Evolutionary conservation across 768 basidiomycete genomes (phyloP).

Genomic region (Tricholoma sp.): DNA sequence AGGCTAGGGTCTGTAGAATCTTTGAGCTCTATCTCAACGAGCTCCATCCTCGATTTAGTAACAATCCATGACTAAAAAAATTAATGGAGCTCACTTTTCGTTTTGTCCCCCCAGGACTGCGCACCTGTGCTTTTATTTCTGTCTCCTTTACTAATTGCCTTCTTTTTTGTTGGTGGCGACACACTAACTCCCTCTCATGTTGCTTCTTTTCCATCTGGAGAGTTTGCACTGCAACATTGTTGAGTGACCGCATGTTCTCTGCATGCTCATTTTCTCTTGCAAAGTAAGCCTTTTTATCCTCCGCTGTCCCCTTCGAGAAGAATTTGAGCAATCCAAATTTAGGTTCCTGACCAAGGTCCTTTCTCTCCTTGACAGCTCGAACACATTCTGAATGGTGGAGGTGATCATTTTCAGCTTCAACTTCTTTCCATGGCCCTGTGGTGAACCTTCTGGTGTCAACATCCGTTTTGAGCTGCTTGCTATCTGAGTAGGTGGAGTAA

Average conservation of each 20-base stretch:
- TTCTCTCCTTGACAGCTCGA: neutral
- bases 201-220: neutral
- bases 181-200: neutral
- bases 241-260: neutral
- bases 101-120: slow-evolving; percentile 2
- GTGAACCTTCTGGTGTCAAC: neutral
- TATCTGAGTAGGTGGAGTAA: slow-evolving; percentile 1
- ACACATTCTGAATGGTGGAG: neutral
- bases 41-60: neutral
- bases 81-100: neutral
- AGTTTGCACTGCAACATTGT: neutral
- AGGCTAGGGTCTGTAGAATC: neutral
- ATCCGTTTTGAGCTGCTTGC: neutral
- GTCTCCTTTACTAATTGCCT: neutral
- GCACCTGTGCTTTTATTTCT: neutral
- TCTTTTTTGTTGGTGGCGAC: neutral
- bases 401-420: neutral
- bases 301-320: neutral
- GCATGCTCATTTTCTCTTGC: neutral
- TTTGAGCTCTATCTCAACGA: neutral
- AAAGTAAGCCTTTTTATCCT: slow-evolving; percentile 1
- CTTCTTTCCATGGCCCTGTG: neutral
- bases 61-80: neutral
- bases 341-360: slow-evolving; percentile 1
- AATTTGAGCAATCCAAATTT: neutral